These are phyloP conservation scores for Suillus discolor DNA, from an alignment of 768 basidiomycete genomes.

Conservation along the genomic window DNA sequence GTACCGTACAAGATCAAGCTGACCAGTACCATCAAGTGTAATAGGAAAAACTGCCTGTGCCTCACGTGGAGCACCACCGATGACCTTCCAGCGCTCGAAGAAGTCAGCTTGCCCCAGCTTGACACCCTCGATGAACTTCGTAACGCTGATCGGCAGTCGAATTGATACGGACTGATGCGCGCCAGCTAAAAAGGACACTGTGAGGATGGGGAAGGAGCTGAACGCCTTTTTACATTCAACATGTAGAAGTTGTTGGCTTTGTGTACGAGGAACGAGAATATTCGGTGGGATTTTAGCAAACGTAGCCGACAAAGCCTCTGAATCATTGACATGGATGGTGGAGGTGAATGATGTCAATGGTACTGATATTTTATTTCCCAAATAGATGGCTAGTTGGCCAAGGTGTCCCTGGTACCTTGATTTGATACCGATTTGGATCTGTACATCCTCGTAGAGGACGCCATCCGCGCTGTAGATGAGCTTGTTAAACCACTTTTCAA, in stretches of 20 bases:
- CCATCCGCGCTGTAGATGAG: constrained; percentile 82
- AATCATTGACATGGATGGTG: constrained; percentile 69
- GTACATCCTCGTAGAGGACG: constrained; percentile 92
- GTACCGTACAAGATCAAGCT: constrained; percentile 75
- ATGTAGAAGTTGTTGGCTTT: constrained; percentile 91
- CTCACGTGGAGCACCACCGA: constrained; percentile 94
- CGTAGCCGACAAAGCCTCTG: constrained; percentile 75
- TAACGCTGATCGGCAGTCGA: constrained; percentile 82
- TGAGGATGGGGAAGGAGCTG: constrained; percentile 71
- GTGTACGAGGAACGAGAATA: constrained; percentile 77
- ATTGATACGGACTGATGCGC: constrained; percentile 86
- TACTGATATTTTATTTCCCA: constrained; percentile 92
- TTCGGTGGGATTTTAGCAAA: constrained; percentile 92
- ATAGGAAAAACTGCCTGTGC: constrained; percentile 88
- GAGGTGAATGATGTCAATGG: constrained; percentile 93
- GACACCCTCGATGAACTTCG: constrained; percentile 94
- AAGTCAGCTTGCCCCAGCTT: constrained; percentile 82
- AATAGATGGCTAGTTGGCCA: constrained; percentile 91
- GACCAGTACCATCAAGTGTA: constrained; percentile 60
- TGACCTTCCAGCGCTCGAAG: constrained; percentile 98
- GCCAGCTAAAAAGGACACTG: constrained; percentile 90
- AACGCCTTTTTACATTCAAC: constrained; percentile 95
- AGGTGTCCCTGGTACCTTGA: constrained; percentile 94
- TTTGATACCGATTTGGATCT: constrained; percentile 95
- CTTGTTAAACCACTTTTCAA: constrained; percentile 90